A percentile compares a stretch with the other conserved stretches of the same genome.
These are phyloP conservation scores for Trichoderma sp. DNA, from an alignment of 2,329 filamentous ascomycete species.

Conservation along the genomic window DNA sequence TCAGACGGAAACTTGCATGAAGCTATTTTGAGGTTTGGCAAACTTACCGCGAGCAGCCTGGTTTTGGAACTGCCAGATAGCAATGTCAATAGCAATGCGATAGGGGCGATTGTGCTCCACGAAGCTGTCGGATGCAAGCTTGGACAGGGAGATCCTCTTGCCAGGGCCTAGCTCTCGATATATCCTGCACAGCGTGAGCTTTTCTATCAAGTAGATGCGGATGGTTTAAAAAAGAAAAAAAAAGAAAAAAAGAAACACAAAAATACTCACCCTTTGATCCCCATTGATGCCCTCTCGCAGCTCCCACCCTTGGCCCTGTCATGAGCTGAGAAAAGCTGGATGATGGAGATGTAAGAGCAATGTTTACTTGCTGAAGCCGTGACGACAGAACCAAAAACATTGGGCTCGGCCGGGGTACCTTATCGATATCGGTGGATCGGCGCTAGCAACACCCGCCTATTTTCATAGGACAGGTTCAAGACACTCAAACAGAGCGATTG, in stretches of 20 bases:
- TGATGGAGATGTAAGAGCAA: background rate
- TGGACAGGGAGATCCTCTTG: conserved; percentile 74
- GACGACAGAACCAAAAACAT: conserved; percentile 25
- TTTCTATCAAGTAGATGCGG: background rate
- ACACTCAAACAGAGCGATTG: background rate
- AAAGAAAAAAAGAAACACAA: rapidly evolving
- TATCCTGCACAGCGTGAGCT: conserved; percentile 55
- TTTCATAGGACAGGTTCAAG: background rate
- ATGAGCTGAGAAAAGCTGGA: background rate
- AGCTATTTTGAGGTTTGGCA: background rate
- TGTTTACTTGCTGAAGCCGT: conserved; percentile 21
- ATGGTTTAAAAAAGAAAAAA: rapidly evolving
- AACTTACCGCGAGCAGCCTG: conserved; percentile 69
- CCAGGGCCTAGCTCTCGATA: conserved; percentile 86
- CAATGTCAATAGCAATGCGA: conserved; percentile 86
- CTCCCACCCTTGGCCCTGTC: background rate
- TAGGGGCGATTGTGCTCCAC: conserved; percentile 68
- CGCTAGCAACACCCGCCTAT: conserved; percentile 20
- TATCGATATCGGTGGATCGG: conserved; percentile 29
- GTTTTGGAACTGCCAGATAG: conserved; percentile 95
- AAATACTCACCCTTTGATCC: conserved; percentile 59
- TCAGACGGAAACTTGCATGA: conserved; percentile 11
- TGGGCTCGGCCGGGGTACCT: background rate
- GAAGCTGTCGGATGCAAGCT: conserved; percentile 75
- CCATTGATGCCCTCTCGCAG: conserved; percentile 45